Conservation (phyloP, 2,329 filamentous ascomycete genomes). For the Pseudonectria foliicola region DNA sequence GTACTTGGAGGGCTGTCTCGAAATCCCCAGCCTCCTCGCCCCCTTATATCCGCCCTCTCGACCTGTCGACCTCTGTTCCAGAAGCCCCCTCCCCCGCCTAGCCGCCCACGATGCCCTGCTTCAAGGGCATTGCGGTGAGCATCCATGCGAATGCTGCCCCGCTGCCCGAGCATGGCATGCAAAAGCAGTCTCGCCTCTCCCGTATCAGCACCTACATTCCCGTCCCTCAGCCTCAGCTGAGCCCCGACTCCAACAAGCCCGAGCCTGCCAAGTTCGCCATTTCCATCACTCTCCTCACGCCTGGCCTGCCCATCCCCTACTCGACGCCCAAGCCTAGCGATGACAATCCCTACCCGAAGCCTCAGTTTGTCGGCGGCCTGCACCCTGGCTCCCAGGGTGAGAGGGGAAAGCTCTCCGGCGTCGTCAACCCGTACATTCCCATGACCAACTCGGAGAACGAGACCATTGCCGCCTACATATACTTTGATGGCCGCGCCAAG, state of each 20-base stretch:
- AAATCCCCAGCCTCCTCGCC: too few species aligned
- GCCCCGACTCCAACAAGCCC: constrained; percentile 57
- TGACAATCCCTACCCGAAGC: constrained; percentile 71
- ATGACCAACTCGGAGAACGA: constrained; percentile 91
- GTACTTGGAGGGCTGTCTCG: too few species aligned
- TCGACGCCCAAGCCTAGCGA: constrained; percentile 76
- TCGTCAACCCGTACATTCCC: constrained; percentile 81
- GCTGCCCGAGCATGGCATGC: constrained; percentile 86
- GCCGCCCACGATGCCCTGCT: constrained; percentile 70
- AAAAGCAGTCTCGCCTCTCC: constrained; percentile 83
- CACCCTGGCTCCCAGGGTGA: constrained; percentile 44
- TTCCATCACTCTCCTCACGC: constrained; percentile 90
- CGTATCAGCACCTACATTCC: constrained; percentile 97
- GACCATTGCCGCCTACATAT: constrained; percentile 97
- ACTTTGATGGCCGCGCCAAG: constrained; percentile 91
- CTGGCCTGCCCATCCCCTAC: constrained; percentile 83
- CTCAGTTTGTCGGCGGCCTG: constrained; percentile 71
- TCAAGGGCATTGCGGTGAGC: constrained; percentile 97
- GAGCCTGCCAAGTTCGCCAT: constrained; percentile 97
- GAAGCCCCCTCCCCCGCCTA: constrained; percentile 4
- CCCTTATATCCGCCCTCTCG: too few species aligned
- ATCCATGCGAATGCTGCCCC: constrained; percentile 79
- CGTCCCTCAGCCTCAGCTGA: constrained; percentile 77
- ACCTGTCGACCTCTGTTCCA: background rate
- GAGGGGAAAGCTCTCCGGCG: constrained; percentile 40